phyloP scores from a whole-genome alignment of 1,284 basidiomycete genomes.

The Ceratobasidium papillatum region DNA sequence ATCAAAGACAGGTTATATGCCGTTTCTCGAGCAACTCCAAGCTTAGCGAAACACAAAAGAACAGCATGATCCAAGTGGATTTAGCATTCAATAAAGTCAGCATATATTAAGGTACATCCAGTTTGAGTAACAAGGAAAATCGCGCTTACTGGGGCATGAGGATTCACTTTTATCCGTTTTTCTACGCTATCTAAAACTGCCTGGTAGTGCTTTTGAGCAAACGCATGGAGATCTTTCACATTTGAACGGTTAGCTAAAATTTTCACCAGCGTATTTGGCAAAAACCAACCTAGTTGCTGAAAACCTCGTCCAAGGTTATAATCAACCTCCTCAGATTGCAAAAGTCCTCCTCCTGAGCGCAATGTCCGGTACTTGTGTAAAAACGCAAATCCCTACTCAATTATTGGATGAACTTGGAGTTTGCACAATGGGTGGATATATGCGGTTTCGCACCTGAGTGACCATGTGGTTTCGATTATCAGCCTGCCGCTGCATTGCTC shows the following conservation, averaged over 20 bases:
- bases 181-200: slow-evolving; percentile 71
- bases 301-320: slow-evolving; percentile 93
- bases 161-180: slow-evolving; percentile 48
- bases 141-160: slow-evolving; percentile 39
- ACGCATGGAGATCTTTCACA: slow-evolving; percentile 72
- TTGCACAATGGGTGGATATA: background rate
- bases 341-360: slow-evolving; percentile 56
- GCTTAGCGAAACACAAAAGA: slow-evolving; percentile 40
- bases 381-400: slow-evolving; percentile 78
- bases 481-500: slow-evolving; percentile 91
- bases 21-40: slow-evolving; percentile 69
- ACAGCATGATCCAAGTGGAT: slow-evolving; percentile 30
- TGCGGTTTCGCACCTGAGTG: slow-evolving; percentile 63
- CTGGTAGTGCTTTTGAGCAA: slow-evolving; percentile 87
- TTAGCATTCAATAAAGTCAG: slow-evolving; percentile 37
- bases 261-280: background rate
- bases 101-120: slow-evolving; percentile 42
- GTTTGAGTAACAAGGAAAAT: slow-evolving; percentile 38
- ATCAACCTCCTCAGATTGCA: slow-evolving; percentile 76
- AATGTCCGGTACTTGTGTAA: slow-evolving; percentile 76
- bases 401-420: background rate
- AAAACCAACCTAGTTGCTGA: slow-evolving; percentile 79
- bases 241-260: background rate
- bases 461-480: slow-evolving; percentile 93
- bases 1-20: slow-evolving; percentile 90